These are phyloP conservation scores for Elaeis oleifera DNA, from an alignment of 202 grass and related monocot species.

Conservation along the genomic window DNA sequence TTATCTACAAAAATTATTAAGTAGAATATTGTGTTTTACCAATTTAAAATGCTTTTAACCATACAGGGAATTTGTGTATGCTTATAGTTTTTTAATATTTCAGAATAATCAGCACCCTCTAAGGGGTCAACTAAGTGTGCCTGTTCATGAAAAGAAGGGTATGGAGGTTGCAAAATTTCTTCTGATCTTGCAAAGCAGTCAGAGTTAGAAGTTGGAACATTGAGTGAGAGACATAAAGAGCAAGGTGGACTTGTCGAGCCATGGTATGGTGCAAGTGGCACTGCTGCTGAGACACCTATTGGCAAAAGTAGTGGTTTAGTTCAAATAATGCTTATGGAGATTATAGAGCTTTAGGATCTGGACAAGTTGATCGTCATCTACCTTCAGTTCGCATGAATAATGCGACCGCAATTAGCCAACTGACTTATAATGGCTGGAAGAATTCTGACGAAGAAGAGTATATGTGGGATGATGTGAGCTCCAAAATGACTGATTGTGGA, in stretches of 20 bases:
- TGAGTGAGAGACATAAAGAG: constrained; percentile 35
- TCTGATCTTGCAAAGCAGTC: constrained; percentile 37
- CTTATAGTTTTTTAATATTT: constrained; percentile 2
- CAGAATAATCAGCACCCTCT: constrained; percentile 27
- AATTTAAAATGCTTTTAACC: too few species aligned
- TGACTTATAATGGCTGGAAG: constrained; percentile 72
- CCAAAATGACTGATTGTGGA: constrained; percentile 35
- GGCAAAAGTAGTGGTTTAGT: constrained; percentile 32
- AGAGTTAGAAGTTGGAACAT: constrained; percentile 31
- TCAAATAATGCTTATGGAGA: constrained; percentile 32
- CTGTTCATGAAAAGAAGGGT: constrained; percentile 45
- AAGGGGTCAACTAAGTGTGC: constrained; percentile 31
- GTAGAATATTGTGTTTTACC: neutral
- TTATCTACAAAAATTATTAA: neutral
- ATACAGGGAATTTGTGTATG: too few species aligned
- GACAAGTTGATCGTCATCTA: constrained; percentile 29
- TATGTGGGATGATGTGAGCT: constrained; percentile 72
- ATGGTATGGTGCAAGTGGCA: constrained; percentile 30
- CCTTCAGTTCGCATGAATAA: constrained; percentile 32
- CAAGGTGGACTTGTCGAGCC: constrained; percentile 33
- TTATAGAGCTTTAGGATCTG: constrained; percentile 25
- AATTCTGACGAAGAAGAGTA: constrained; percentile 98
- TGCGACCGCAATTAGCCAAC: constrained; percentile 32
- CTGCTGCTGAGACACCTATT: constrained; percentile 36
- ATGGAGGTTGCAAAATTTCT: constrained; percentile 37